Conservation (phyloP, 306 rosid species). For the Ochetophila trinervis region DNA sequence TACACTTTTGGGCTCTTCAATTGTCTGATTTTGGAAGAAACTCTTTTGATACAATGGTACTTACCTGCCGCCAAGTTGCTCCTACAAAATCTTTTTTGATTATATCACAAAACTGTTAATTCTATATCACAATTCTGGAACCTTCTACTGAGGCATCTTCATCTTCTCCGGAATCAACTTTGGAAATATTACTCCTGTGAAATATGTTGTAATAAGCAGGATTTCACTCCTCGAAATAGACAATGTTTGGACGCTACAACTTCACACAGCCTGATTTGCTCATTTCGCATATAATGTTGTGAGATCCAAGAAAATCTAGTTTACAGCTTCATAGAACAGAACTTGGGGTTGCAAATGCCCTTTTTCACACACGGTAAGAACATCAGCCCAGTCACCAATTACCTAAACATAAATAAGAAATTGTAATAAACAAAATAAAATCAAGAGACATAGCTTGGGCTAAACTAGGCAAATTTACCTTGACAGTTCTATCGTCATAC, state of each 20-base stretch:
- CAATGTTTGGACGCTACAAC: constrained; percentile 29
- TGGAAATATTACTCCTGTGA: constrained; percentile 30
- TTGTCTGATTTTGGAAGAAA: constrained; percentile 28
- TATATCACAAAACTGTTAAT: constrained; percentile 42
- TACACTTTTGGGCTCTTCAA: constrained; percentile 34
- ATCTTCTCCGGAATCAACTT: constrained; percentile 29
- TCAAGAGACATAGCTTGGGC: constrained; percentile 12
- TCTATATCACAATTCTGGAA: constrained; percentile 39
- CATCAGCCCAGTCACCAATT: constrained; percentile 91
- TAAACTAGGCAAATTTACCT: constrained; percentile 44
- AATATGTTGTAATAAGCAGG: constrained; percentile 16
- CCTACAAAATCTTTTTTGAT: constrained; percentile 34
- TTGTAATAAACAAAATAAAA: constrained; percentile 18
- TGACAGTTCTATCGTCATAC: constrained; percentile 93
- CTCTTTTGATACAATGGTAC: constrained; percentile 32
- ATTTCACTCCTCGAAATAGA: constrained; percentile 31
- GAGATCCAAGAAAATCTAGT: constrained; percentile 52
- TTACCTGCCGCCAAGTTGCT: constrained; percentile 40
- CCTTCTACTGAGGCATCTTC: constrained; percentile 38
- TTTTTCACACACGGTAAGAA: constrained; percentile 74
- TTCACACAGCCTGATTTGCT: constrained; percentile 36
- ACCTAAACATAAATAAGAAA: constrained; percentile 43
- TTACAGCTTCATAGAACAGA: constrained; percentile 92
- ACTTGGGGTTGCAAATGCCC: constrained; percentile 98
- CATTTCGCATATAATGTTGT: constrained; percentile 31